Base-by-base conservation (phyloP, 208 protist species). In the Acanthamoeba triangularis region DNA sequence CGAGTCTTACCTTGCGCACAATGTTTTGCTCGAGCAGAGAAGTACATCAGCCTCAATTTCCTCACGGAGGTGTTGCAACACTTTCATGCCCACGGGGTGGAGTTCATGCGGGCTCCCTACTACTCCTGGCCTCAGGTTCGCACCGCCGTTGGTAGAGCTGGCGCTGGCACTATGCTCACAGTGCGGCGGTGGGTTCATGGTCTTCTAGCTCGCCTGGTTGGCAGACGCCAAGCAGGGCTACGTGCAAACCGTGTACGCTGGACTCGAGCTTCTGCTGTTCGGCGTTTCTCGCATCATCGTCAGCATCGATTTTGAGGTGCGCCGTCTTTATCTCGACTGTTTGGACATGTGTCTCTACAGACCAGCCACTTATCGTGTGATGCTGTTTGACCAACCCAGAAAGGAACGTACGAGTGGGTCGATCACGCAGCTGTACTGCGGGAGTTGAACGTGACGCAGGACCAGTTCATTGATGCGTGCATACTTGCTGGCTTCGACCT, bases 41-140 rank as follows among this genome's bases (percentile, higher is more conserved):
- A 88, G 49, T 30, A 54, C 80, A 63, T 63, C 37, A 44, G n/a
- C 49, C 52, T 88, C 33, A 63, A 88, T 28, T 88, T 65, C 52
- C 8, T 63, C 47, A 13, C 80, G 0, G 49, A 88, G 23, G 49
- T 88, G n/a, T 65, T 88, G 20, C 44, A 54, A 28, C 80, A 65
- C 49, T 88, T 88, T 10, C 44, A 88, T 8, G 47, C 23, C 20
- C 49, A 33, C 49, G 49, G 80, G 4, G 80, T 88, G 0, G 80
- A 88, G 44, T 88, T 88, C 47, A 88, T 88, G 80, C 80, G 52
- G 3, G 80, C 80, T 30, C 80, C 80, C 49, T 88, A 88, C 49
- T 63, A 63, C n/a, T 28, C 80, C 25, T 54, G 52, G 52, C 49
- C 80, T 44, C 80, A 88, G 49, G 49, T 88, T 5, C 16, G 23